Conservation (phyloP, 768 basidiomycete species). For the Vararia minispora region DNA sequence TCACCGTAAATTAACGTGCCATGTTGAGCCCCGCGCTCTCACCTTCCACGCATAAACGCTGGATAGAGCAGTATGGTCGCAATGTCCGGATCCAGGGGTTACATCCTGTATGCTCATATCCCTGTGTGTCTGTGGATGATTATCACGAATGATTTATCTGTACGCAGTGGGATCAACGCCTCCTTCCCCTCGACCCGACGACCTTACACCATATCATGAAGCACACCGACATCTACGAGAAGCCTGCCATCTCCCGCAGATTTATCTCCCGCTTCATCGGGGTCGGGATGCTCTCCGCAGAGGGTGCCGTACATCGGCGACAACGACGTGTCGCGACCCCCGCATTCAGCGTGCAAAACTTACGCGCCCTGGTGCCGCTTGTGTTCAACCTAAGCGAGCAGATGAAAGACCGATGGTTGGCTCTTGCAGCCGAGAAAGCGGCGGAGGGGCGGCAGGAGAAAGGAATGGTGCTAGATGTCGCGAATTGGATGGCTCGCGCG, state of each 20-base stretch:
- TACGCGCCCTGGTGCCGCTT: conserved; percentile 56
- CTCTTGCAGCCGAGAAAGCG: conserved; percentile 28
- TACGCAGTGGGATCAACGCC: conserved; percentile 59
- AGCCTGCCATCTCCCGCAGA: conserved; percentile 69
- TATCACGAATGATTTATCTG: background rate
- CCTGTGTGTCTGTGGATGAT: background rate
- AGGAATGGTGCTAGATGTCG: conserved; percentile 49
- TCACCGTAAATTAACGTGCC: no score
- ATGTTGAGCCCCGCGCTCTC: no score
- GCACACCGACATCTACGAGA: conserved; percentile 65
- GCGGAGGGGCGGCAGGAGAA: conserved; percentile 11
- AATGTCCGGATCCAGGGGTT: conserved; percentile 57
- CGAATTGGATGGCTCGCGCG: conserved; percentile 66
- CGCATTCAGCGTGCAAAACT: conserved; percentile 65
- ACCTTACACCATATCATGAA: conserved; percentile 69
- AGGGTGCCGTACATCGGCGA: conserved; percentile 64
- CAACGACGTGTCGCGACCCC: conserved; percentile 67
- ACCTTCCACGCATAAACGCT: no score
- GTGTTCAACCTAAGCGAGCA: conserved; percentile 55
- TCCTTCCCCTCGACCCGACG: conserved; percentile 68
- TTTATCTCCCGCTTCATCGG: conserved; percentile 72
- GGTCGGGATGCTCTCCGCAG: conserved; percentile 68
- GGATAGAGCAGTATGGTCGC: conserved; percentile 51
- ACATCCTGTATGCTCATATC: conserved; percentile 41
- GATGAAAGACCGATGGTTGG: conserved; percentile 47